These are phyloP conservation scores for Ogataea siamensis DNA, from an alignment of 805 yeast species.

Conservation along the genomic window DNA sequence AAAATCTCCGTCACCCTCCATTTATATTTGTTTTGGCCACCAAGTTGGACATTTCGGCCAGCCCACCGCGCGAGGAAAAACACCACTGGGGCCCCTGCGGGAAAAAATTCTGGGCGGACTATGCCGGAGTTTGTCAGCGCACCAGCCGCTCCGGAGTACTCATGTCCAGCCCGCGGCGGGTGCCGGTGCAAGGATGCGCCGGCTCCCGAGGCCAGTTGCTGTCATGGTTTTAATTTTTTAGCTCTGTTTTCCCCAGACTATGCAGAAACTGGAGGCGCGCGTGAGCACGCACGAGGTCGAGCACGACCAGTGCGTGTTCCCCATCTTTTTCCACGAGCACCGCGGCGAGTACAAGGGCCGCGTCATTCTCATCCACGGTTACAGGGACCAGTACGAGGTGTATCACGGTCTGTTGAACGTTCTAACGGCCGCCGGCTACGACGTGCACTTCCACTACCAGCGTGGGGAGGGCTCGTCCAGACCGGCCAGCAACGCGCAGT, in stretches of 20 bases:
- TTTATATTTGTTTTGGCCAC: constrained; percentile 6
- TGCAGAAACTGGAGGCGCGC: constrained; percentile 1
- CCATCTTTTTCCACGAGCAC: constrained; percentile 23
- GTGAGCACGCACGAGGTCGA: constrained; percentile 6
- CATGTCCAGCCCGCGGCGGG: constrained; percentile 6
- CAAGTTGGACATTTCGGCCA: constrained; percentile 12
- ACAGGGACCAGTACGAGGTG: constrained; percentile 53
- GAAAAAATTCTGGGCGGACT: constrained; percentile 8
- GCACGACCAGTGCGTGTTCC: constrained; percentile 24
- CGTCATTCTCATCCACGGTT: constrained; percentile 67
- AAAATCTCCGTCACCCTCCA: constrained; percentile 4
- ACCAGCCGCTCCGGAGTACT: constrained; percentile 8
- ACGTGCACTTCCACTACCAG: constrained; percentile 68
- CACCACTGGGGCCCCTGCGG: constrained; percentile 3
- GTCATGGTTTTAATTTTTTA: no score
- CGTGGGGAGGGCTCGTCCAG: constrained; percentile 73
- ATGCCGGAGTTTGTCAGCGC: constrained; percentile 11
- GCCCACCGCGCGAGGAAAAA: constrained; percentile 1
- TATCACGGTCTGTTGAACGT: constrained; percentile 55
- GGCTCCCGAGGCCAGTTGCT: no score
- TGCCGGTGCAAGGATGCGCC: constrained; percentile 1
- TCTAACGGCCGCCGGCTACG: constrained; percentile 53
- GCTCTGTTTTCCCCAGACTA: not conserved
- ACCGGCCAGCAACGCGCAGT: constrained; percentile 46
- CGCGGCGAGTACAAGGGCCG: constrained; percentile 43